These are phyloP conservation scores for Rhamnella rubrinervis DNA, from an alignment of 331 rosid genomes.

Conservation along the genomic window DNA sequence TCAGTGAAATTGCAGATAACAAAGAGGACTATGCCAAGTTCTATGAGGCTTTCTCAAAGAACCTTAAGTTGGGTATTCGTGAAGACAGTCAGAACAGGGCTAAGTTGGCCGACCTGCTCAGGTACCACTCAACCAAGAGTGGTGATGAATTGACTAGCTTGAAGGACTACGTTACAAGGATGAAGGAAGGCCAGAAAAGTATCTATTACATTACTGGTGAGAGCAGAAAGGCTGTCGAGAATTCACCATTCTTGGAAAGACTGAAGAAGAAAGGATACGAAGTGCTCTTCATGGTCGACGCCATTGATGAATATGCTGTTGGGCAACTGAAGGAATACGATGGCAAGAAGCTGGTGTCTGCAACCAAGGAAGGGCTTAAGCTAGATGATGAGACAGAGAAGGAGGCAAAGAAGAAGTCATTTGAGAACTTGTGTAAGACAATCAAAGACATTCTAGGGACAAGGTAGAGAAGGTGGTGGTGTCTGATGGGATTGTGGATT, in stretches of 20 bases:
- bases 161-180: constrained; percentile 32
- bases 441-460: constrained; percentile 30
- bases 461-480: constrained; percentile 34
- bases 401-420: constrained; percentile 29
- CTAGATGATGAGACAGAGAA: constrained; percentile 20
- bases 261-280: constrained; percentile 23
- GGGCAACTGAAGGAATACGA: constrained; percentile 33
- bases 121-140: constrained; percentile 33
- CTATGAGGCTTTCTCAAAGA: constrained; percentile 29
- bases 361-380: constrained; percentile 29
- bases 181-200: constrained; percentile 27
- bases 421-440: constrained; percentile 27
- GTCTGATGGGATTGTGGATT: constrained; percentile 22
- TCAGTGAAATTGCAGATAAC: constrained; percentile 16
- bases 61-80: constrained; percentile 28
- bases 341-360: constrained; percentile 27
- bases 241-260: constrained; percentile 26
- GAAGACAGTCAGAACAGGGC: constrained; percentile 25
- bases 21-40: constrained; percentile 31
- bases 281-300: constrained; percentile 27
- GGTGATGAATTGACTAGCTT: constrained; percentile 30
- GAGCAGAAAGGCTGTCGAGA: constrained; percentile 28
- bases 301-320: constrained; percentile 28
- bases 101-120: constrained; percentile 26
- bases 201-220: constrained; percentile 26